Percentiles rank a stretch among this genome's conserved stretches.
These are phyloP conservation scores for Backusella circina DNA, from an alignment of 192 early-diverging fungal species.

Conservation along the genomic window DNA sequence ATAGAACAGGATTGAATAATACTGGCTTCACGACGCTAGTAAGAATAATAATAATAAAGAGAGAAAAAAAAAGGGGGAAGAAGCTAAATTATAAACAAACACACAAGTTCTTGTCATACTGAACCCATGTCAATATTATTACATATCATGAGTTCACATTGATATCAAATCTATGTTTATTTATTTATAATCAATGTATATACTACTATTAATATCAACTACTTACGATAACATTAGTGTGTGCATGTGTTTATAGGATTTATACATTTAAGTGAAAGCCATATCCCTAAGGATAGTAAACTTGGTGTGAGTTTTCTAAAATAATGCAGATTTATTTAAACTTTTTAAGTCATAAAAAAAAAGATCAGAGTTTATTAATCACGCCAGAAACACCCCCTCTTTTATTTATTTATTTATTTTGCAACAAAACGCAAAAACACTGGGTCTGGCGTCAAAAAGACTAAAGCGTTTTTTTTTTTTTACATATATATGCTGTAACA, in stretches of 20 bases:
- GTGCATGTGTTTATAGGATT: neutral
- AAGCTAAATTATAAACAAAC: neutral
- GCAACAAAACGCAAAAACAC: neutral
- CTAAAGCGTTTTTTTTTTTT: neutral
- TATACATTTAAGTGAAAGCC: neutral
- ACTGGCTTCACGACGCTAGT: neutral
- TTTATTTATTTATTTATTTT: neutral
- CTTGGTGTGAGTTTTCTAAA: neutral
- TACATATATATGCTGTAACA: neutral
- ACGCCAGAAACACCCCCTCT: neutral
- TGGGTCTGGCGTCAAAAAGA: neutral
- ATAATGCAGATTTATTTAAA: neutral
- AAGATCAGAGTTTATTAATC: neutral
- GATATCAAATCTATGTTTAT: neutral
- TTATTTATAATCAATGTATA: neutral
- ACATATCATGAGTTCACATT: neutral
- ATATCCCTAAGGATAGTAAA: neutral
- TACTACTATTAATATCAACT: too few relatives aligned
- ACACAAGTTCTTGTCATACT: neutral
- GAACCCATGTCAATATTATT: neutral
- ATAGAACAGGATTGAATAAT: neutral
- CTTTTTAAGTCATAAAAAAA: neutral
- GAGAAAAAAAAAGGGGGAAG: neutral
- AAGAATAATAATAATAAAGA: neutral
- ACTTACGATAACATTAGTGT: neutral